A percentile compares a stretch with the other conserved stretches of the same genome.
Evolutionary conservation across 345 rosid species (phyloP).

Genomic region (Aethionema arabicum): DNA sequence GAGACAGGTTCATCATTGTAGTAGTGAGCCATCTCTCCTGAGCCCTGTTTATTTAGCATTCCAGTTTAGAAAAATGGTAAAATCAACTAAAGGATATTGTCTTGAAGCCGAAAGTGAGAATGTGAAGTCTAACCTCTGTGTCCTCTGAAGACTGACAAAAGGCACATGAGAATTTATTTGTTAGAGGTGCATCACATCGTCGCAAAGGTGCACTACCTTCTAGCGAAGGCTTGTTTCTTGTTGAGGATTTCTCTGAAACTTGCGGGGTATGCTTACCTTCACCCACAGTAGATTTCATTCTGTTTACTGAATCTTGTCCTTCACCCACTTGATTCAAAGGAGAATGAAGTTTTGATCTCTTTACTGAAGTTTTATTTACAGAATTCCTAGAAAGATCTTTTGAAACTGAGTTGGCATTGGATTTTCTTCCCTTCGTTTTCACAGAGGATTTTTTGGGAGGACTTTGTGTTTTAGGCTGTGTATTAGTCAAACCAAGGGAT

Average conservation of each 20-base stretch:
- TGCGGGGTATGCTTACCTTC: conserved; percentile 15
- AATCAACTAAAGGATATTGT: not conserved
- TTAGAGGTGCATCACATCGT: conserved; percentile 40
- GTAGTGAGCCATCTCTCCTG: conserved; percentile 86
- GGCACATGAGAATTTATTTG: conserved; percentile 47
- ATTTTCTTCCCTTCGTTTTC: conserved; percentile 27
- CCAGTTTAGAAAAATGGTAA: not conserved
- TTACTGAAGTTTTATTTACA: conserved; percentile 32
- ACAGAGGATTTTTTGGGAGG: conserved; percentile 1
- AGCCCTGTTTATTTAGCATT: conserved; percentile 46
- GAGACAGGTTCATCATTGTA: conserved; percentile 61
- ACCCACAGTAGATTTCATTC: conserved; percentile 24
- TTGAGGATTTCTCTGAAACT: conserved; percentile 29
- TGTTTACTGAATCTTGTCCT: conserved; percentile 22
- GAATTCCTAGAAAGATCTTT: conserved; percentile 15
- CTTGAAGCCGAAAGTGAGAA: conserved; percentile 8
- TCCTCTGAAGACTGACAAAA: conserved; percentile 73
- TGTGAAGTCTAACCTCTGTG: conserved; percentile 57
- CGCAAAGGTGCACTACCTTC: conserved; percentile 32
- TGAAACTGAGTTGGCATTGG: conserved; percentile 21
- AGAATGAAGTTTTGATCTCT: conserved; percentile 30
- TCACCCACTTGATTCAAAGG: conserved; percentile 27
- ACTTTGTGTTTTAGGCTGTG: conserved; percentile 19
- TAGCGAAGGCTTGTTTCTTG: conserved; percentile 28
- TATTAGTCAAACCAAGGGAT: conserved; percentile 9